Evolutionary conservation across 2,329 filamentous ascomycete genomes (phyloP).

Genomic region (Calonectria fujianensis): DNA sequence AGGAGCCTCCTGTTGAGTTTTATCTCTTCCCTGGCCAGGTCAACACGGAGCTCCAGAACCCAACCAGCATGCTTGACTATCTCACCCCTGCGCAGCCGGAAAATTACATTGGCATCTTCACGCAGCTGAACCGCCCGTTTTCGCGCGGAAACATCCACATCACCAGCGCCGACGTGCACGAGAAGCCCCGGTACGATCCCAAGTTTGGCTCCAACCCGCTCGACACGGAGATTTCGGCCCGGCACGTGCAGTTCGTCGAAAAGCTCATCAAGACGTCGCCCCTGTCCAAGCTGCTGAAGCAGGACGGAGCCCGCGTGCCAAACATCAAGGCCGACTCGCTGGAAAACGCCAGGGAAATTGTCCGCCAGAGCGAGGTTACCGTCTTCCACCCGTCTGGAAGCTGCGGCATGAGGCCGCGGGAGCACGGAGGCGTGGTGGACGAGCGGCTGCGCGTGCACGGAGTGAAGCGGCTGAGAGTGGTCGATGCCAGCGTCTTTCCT

Average conservation of each 20-base stretch:
- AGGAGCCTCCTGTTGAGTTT: not conserved
- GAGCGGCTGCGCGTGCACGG: constrained; percentile 20
- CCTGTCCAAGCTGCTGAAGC: not conserved
- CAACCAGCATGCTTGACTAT: constrained; percentile 2
- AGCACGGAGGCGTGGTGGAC: constrained; percentile 22
- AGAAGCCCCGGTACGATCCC: constrained; percentile 7
- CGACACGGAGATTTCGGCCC: constrained; percentile 18
- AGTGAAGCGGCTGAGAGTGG: constrained; percentile 13
- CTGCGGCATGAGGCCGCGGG: constrained; percentile 6
- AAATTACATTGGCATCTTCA: constrained; percentile 6
- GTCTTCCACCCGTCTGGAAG: constrained; percentile 3
- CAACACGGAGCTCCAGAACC: not conserved
- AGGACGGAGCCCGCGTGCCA: constrained; percentile 8
- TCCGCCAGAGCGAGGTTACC: not conserved
- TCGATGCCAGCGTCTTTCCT: constrained; percentile 28
- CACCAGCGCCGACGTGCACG: not conserved
- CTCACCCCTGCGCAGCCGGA: not conserved
- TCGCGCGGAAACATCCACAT: constrained; percentile 23
- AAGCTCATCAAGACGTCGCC: not conserved
- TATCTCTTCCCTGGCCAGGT: not conserved
- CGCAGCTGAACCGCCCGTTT: constrained; percentile 5
- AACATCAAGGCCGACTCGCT: constrained; percentile 6
- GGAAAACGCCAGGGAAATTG: constrained; percentile 12
- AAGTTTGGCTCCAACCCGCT: constrained; percentile 10
- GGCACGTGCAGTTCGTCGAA: constrained; percentile 1